These are phyloP conservation scores for Diaporthe destruens DNA, from an alignment of 2,329 filamentous ascomycete species.

Conservation along the genomic window DNA sequence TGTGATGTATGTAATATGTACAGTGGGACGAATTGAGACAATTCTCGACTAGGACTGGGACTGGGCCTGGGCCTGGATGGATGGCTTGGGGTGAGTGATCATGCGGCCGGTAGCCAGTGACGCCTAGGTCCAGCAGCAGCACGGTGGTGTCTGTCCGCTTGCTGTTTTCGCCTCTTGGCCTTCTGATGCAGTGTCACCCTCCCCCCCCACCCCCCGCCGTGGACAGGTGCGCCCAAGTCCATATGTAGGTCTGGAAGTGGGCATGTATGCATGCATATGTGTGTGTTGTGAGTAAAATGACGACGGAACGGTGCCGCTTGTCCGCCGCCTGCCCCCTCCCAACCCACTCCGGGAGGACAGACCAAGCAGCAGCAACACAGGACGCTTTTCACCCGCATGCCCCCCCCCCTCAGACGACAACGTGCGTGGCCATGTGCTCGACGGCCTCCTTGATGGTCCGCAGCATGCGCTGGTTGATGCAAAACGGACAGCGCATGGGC, in stretches of 20 bases:
- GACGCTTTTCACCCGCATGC: too few species aligned
- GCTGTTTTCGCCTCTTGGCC: background rate
- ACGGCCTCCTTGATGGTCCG: constrained; percentile 72
- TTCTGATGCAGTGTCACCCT: background rate
- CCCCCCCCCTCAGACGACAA: constrained; percentile 59
- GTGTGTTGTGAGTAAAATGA: background rate
- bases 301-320: background rate
- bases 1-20: constrained; percentile 12
- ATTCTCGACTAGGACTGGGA: background rate
- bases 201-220: background rate
- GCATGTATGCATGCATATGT: too few species aligned
- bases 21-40: background rate
- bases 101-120: too few species aligned
- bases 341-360: too few species aligned
- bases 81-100: background rate
- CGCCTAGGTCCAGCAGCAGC: background rate
- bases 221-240: too few species aligned
- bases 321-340: background rate
- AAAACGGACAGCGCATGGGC: constrained; percentile 70
- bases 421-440: constrained; percentile 72
- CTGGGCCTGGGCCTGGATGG: background rate
- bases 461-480: constrained; percentile 72
- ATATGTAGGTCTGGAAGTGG: background rate
- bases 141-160: background rate
- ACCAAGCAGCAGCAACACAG: too few species aligned